Percentiles rank a stretch among this genome's conserved stretches.
phyloP scores from a whole-genome alignment of 2,329 filamentous ascomycete genomes.

The Leptographium flavum region DNA sequence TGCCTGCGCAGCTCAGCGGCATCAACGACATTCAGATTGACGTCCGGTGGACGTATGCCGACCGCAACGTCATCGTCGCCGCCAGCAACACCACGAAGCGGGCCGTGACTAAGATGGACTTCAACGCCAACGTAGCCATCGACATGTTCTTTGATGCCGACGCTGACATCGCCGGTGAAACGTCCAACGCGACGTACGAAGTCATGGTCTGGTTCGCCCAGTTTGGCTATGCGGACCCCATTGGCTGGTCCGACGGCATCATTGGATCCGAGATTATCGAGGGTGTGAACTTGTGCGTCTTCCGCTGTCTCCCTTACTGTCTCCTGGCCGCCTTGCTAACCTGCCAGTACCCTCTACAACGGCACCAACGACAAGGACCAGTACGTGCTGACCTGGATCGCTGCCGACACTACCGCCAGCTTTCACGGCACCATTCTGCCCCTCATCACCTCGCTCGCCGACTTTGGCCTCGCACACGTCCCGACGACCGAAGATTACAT shows the following conservation, averaged over 20 bases:
- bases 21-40: constrained; percentile 27
- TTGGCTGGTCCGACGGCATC: constrained; percentile 24
- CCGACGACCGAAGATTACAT: constrained; percentile 29
- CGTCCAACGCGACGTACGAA: constrained; percentile 2
- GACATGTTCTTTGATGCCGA: constrained; percentile 43
- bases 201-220: constrained; percentile 7
- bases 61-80: background rate
- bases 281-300: constrained; percentile 22
- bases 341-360: constrained; percentile 22
- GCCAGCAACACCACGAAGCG: background rate
- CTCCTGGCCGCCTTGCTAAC: background rate
- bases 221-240: constrained; percentile 4
- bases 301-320: background rate
- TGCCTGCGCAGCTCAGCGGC: constrained; percentile 26
- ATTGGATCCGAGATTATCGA: constrained; percentile 22
- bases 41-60: constrained; percentile 30
- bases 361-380: constrained; percentile 26
- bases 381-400: constrained; percentile 36
- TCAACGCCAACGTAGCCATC: constrained; percentile 40
- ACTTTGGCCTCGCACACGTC: constrained; percentile 18
- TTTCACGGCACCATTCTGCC: constrained; percentile 33
- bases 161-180: constrained; percentile 4
- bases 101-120: constrained; percentile 10
- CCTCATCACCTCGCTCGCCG: constrained; percentile 26
- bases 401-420: constrained; percentile 18